Conservation (phyloP, 176 grass and related monocot genomes). For the Dendrocalamus sinicus region DNA sequence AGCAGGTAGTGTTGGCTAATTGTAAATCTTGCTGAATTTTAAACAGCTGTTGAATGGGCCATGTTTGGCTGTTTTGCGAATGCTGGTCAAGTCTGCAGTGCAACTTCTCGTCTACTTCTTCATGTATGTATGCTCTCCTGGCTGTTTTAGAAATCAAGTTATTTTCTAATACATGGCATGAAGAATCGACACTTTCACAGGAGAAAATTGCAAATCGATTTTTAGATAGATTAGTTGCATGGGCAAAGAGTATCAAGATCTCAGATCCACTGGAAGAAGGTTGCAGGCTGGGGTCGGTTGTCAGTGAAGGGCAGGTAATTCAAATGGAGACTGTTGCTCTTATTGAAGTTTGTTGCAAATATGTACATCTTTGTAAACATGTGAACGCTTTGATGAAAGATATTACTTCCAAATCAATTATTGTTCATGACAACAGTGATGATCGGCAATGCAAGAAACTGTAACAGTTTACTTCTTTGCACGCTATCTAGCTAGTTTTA, state of each 20-base stretch:
- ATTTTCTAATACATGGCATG: constrained; percentile 36
- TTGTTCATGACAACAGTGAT: no score
- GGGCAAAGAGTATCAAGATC: constrained; percentile 85
- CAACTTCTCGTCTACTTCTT: constrained; percentile 88
- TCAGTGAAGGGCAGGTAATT: constrained; percentile 93
- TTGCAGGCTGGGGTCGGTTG: constrained; percentile 85
- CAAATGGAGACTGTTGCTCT: not conserved
- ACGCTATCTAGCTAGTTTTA: not conserved
- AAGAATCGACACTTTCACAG: constrained; percentile 48
- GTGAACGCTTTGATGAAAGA: no score
- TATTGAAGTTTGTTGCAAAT: constrained; percentile 32
- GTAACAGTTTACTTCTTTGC: not conserved
- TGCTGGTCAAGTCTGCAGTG: constrained; percentile 97
- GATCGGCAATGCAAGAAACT: no score
- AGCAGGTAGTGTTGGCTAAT: constrained; percentile 27
- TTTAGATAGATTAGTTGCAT: constrained; percentile 78
- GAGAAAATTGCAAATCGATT: constrained; percentile 80
- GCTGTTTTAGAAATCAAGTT: constrained; percentile 13
- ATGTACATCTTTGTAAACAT: not conserved
- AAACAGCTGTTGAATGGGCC: constrained; percentile 89
- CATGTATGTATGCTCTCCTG: constrained; percentile 66
- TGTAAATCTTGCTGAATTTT: constrained; percentile 35
- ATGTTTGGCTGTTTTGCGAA: constrained; percentile 86
- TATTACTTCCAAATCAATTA: no score
- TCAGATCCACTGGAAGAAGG: constrained; percentile 94